A percentile compares a stretch with the other conserved stretches of the same genome.
Conservation (phyloP, 1,284 basidiomycete species). For the Melampsora americana region DNA sequence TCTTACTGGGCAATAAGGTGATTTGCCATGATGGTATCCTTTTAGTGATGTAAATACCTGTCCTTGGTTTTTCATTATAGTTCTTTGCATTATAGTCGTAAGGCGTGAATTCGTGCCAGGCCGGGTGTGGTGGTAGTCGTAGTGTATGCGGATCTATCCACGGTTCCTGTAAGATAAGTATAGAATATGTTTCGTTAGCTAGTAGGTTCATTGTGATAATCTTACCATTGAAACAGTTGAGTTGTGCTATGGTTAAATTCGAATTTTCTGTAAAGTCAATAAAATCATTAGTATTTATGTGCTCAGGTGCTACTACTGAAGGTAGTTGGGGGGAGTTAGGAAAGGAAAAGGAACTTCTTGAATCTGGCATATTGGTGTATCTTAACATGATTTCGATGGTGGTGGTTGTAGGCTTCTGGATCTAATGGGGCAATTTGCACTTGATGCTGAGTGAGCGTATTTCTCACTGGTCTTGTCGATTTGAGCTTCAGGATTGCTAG, state of each 20-base stretch:
- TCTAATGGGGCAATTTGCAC: neutral
- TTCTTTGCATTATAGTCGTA: neutral
- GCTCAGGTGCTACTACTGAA: neutral
- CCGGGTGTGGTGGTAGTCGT: neutral
- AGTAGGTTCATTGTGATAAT: neutral
- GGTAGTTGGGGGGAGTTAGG: neutral
- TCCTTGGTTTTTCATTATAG: neutral
- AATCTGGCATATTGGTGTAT: neutral
- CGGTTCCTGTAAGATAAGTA: conserved; percentile 18
- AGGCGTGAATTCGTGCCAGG: neutral
- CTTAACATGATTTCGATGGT: neutral
- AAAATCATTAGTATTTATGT: neutral
- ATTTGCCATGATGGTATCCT: conserved; percentile 4
- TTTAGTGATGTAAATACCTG: neutral
- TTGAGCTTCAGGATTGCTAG: neutral
- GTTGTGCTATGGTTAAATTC: neutral
- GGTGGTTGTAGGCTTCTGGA: neutral
- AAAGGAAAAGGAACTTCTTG: neutral
- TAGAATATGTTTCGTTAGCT: neutral
- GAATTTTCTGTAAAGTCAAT: neutral
- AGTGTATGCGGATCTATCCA: conserved; percentile 10
- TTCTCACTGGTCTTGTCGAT: neutral
- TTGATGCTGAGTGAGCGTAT: neutral
- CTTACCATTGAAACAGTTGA: neutral
- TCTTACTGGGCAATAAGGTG: neutral